Base-by-base conservation (phyloP, 805 yeast species). In the Saturnispora mendoncae region DNA sequence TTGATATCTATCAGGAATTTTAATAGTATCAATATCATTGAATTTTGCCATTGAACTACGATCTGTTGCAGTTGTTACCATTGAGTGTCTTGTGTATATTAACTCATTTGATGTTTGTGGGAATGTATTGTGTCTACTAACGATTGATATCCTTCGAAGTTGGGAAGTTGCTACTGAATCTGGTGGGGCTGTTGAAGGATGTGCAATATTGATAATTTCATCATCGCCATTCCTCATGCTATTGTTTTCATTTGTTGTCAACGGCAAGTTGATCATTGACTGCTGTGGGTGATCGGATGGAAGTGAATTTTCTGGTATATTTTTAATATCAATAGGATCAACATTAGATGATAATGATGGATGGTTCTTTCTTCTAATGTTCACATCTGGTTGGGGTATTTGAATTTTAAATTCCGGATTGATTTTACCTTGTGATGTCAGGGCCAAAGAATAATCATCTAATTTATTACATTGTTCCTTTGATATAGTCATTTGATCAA, bases 1-100 rank as follows among this genome's bases (percentile, higher is more conserved):
- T 40, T 49, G 51, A 32, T 57, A 58, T 17, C 57, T 53, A 17
- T 55, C 53, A 0, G 62, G 60, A 17, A 58, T 54, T 10, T 52
- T 48, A 23, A 58, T 55, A 2, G 61, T 57, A 31, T 51, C 52
- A 0, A 52, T 44, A 38, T 53, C 56, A 23, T 51, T 48, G 28
- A 51, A 57, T 1, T 40, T 40, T 9, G 43, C 43, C 7, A 34
- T 34, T 5, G 57, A 57, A 18, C 46, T 42, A 41, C 54, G 42
- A 31, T 51, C 59, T 49, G 51, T 48, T 3, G 41, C 35, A 5
- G 43, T 34, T 17, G 43, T 34, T 35, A 36, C 17, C 23, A 36
- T n/a, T 8, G 44, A 41, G 13, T 34, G 33, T 30, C 40, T 29
- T 6, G 19, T 25, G 6, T 25, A 19, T 14, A 30, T 12, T 10